A percentile compares a stretch with the other conserved stretches of the same genome.
These are phyloP conservation scores for Paramyrothecium roridum DNA, from an alignment of 2,329 filamentous ascomycete genomes.

Conservation along the genomic window DNA sequence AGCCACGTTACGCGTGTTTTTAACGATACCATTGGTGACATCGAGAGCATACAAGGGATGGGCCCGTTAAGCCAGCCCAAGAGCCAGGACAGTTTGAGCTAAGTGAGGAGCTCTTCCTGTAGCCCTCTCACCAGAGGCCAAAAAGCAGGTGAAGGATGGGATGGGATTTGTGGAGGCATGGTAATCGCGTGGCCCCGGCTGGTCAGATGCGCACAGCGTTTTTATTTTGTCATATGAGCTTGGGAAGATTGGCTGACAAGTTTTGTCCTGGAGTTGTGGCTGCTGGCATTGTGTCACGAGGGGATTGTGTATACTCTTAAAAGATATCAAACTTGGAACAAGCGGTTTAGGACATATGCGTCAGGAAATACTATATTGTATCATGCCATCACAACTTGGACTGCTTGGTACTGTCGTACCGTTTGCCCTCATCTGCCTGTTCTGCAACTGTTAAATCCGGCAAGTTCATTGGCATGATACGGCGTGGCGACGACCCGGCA, in stretches of 20 bases:
- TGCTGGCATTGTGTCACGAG: background rate
- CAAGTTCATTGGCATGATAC: conserved; percentile 73
- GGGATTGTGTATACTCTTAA: conserved; percentile 6
- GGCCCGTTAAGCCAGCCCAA: conserved; percentile 38
- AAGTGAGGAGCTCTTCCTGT: background rate
- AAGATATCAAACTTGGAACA: background rate
- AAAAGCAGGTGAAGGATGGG: background rate
- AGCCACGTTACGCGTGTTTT: conserved; percentile 65
- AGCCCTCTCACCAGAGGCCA: background rate
- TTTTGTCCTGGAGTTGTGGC: background rate
- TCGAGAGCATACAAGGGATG: conserved; percentile 51
- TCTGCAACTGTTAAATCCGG: conserved; percentile 71
- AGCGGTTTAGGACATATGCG: background rate
- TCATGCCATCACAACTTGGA: conserved; percentile 31
- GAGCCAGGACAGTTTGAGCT: conserved; percentile 8
- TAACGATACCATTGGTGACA: conserved; percentile 70
- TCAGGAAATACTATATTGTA: conserved; percentile 1
- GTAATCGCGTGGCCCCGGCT: background rate
- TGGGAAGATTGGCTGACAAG: background rate
- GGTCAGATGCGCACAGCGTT: background rate
- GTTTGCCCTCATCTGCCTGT: conserved; percentile 74
- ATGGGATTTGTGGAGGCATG: background rate
- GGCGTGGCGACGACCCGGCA: conserved; percentile 57
- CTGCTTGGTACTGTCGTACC: conserved; percentile 60
- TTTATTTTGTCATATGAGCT: background rate